A percentile compares a stretch with the other conserved stretches of the same genome.
Conservation (phyloP, 1,284 basidiomycete genomes). For the Ceratobasidium sp. region DNA sequence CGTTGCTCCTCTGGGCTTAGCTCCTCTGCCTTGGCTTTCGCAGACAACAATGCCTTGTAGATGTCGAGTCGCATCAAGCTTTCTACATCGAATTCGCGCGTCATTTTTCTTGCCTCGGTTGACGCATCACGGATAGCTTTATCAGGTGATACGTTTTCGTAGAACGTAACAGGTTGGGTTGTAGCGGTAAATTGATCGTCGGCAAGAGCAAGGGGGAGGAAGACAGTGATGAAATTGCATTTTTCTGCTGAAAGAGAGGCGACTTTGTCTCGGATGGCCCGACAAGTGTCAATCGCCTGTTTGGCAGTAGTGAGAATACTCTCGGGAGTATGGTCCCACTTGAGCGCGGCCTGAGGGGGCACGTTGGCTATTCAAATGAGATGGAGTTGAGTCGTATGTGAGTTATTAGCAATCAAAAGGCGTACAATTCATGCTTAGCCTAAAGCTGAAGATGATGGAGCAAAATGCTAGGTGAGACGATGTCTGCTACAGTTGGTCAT, state of each 20-base stretch:
- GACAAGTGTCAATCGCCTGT: slow-evolving; percentile 64
- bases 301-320: slow-evolving; percentile 66
- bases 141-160: slow-evolving; percentile 76
- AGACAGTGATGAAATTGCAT: slow-evolving; percentile 52
- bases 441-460: too few relatives aligned
- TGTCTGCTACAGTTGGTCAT: too few relatives aligned
- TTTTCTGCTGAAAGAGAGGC: slow-evolving; percentile 64
- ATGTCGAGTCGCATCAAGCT: slow-evolving; percentile 79
- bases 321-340: slow-evolving; percentile 72
- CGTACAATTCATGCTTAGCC: too few relatives aligned
- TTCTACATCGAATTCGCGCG: slow-evolving; percentile 72
- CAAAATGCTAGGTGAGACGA: too few relatives aligned
- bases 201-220: slow-evolving; percentile 65
- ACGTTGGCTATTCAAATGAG: slow-evolving; percentile 1
- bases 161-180: slow-evolving; percentile 71
- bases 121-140: slow-evolving; percentile 78
- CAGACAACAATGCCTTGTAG: slow-evolving; percentile 71
- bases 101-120: slow-evolving; percentile 70
- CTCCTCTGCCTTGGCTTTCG: slow-evolving; percentile 70
- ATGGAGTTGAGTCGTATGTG: too few relatives aligned
- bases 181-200: slow-evolving; percentile 62
- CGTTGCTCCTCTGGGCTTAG: slow-evolving; percentile 70
- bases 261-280: slow-evolving; percentile 64
- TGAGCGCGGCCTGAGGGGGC: slow-evolving; percentile 72
- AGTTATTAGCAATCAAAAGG: too few relatives aligned